Evolutionary conservation across 805 yeast genomes (phyloP).

Genomic region (Wickerhamiella domercqiae): DNA sequence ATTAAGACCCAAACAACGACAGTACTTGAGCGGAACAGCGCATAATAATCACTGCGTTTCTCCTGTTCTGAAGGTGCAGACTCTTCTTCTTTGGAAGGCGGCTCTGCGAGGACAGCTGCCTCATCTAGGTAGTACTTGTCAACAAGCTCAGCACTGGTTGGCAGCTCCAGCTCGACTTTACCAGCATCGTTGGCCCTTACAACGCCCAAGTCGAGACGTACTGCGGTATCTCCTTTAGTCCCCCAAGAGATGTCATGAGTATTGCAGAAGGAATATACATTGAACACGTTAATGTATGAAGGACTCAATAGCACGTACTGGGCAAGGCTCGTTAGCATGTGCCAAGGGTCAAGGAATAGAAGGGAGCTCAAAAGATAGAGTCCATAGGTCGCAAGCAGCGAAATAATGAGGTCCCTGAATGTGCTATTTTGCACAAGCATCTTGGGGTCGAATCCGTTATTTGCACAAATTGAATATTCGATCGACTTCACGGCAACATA

Average conservation of each 20-base stretch:
- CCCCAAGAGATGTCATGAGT: conserved; percentile 97
- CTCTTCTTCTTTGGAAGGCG: conserved; percentile 24
- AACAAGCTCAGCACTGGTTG: conserved; percentile 61
- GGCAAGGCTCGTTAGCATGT: conserved; percentile 72
- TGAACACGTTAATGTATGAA: conserved; percentile 75
- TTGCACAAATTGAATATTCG: conserved; percentile 34
- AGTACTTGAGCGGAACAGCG: conserved; percentile 75
- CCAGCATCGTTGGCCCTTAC: conserved; percentile 59
- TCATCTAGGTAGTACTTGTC: conserved; percentile 58
- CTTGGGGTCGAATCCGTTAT: conserved; percentile 30
- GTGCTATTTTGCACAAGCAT: conserved; percentile 33
- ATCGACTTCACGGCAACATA: conserved; percentile 65
- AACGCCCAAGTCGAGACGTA: conserved; percentile 59
- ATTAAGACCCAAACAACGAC: conserved; percentile 82
- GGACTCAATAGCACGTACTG: conserved; percentile 81
- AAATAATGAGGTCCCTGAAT: conserved; percentile 77
- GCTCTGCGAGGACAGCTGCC: conserved; percentile 36
- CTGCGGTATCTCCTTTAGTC: conserved; percentile 66
- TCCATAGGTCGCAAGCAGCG: conserved; percentile 69
- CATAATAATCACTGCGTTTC: conserved; percentile 67
- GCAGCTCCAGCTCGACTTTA: conserved; percentile 53
- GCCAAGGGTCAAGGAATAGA: conserved; percentile 79
- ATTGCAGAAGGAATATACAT: conserved; percentile 91
- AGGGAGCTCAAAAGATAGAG: conserved; percentile 67
- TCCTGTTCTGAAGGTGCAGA: conserved; percentile 29